Conservation (phyloP, 2,329 filamentous ascomycete species). For the Colletotrichum paranaense region DNA sequence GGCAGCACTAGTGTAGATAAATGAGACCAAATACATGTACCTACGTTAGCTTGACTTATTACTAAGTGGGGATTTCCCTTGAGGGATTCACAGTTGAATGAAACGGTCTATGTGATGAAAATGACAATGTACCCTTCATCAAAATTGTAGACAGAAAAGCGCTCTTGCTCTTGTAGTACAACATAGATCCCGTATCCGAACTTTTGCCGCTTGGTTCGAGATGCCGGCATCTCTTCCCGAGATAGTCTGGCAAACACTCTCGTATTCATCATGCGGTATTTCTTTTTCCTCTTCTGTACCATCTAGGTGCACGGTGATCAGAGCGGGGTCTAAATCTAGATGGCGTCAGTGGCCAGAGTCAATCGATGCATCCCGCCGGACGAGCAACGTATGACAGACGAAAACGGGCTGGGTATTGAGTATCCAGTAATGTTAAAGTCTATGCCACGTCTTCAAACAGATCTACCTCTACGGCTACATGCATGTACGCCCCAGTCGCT, state of each 20-base stretch:
- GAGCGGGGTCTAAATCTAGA: background rate
- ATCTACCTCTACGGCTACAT: background rate
- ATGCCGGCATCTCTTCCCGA: background rate
- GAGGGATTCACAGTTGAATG: background rate
- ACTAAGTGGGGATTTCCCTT: background rate
- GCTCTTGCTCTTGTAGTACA: too few relatives aligned
- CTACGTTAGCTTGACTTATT: background rate
- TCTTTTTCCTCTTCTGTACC: background rate
- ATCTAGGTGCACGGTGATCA: background rate
- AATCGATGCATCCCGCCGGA: background rate
- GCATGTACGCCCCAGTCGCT: too few relatives aligned
- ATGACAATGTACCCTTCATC: background rate
- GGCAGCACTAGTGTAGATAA: background rate
- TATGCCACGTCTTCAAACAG: background rate
- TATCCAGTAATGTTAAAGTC: background rate
- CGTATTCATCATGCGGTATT: background rate
- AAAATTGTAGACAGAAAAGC: too few relatives aligned
- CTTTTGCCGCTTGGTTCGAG: background rate
- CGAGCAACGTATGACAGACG: background rate
- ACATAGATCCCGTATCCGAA: background rate
- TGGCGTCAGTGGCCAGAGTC: background rate
- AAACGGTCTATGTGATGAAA: background rate
- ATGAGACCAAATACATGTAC: background rate
- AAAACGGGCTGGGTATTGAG: background rate
- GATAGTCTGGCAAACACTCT: background rate